Evolutionary conservation across 306 rosid genomes (phyloP).

Genomic region (Arachis hypogaea): DNA sequence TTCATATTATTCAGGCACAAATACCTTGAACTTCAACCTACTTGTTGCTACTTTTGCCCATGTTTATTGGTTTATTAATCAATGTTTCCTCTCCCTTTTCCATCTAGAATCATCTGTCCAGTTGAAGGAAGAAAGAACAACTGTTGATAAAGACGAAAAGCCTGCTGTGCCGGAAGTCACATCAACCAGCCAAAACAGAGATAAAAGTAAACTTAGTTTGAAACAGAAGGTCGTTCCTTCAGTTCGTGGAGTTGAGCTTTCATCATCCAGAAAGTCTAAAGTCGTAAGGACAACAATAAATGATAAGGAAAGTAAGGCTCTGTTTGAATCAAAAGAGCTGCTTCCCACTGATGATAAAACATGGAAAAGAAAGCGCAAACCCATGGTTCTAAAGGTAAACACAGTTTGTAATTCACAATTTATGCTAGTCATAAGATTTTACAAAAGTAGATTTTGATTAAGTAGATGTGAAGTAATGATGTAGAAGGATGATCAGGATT

Average conservation of each 20-base stretch:
- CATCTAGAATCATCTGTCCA: constrained; percentile 67
- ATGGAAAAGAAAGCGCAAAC: constrained; percentile 67
- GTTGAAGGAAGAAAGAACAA: constrained; percentile 64
- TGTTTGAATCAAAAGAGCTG: constrained; percentile 57
- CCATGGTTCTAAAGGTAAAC: constrained; percentile 54
- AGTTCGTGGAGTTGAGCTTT: constrained; percentile 53
- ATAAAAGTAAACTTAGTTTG: constrained; percentile 47
- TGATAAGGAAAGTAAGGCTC: constrained; percentile 36
- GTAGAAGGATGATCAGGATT: neutral
- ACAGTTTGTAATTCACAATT: constrained; percentile 2
- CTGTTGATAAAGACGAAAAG: constrained; percentile 58
- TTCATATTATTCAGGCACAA: constrained; percentile 5
- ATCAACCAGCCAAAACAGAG: constrained; percentile 63
- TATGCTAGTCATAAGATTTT: neutral
- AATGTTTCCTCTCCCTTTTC: constrained; percentile 9
- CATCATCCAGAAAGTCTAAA: constrained; percentile 60
- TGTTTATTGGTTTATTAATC: constrained; percentile 1
- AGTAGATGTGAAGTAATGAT: constrained; percentile 1
- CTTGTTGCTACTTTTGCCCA: constrained; percentile 16
- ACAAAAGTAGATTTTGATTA: neutral
- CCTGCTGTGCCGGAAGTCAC: constrained; percentile 61
- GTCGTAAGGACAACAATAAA: constrained; percentile 54
- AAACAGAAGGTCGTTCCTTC: constrained; percentile 47
- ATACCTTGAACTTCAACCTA: constrained; percentile 8
- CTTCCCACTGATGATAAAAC: constrained; percentile 44